Evolutionary conservation across 495 filamentous ascomycete species (phyloP), one percentile per base, ranked within the genome.

Genomic region (Tuber indicum): DNA sequence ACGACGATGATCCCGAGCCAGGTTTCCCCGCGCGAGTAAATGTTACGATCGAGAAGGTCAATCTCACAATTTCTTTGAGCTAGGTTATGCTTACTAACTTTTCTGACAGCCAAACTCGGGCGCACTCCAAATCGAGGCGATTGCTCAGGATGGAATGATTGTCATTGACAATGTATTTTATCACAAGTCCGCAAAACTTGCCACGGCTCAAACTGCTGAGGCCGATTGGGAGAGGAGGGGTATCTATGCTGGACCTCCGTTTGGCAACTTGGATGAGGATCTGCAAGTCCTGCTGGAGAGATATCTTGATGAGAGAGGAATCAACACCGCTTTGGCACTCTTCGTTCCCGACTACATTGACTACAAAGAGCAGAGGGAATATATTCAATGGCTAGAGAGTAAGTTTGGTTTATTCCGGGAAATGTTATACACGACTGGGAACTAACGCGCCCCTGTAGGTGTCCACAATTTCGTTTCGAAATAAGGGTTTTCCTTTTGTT

Each of bases 301-400:
- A 77, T 98, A 96, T 86, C 88, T 99, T 75, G 94, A 97, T 85
- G 96, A 96, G 88, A 89, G 96, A 81, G 95, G 96, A 76, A 89
- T 99, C 86, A 93, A 96, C 83, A 91, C 92, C 76, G 89, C 91
- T 77, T 88, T 99, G 82, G 94, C 94, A 75, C 86, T 93, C 78
- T 97, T 97, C 86, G 90, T 97, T 72, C 94, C 94, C 73, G 95
- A 98, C 84, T 99, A 97, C 86, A 95, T 98, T 83, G 93, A 98
- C 85, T 90, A 92, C 86, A 99, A 99, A 91, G 96, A 99, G 89
- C 95, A 99, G 90, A 93, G 90, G 88, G 96, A 99, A 88, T 99
- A 99, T 85, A 84, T 95, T 66, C 86, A 87, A 77, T 99, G 96
- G 96, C 87, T 99, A 84, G 89, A 91, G 81, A 94, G 90, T 86